Percentiles rank a stretch among this genome's conserved stretches.
These are phyloP conservation scores for Pascua sp. DNA, from an alignment of 1,284 basidiomycete genomes.

Conservation along the genomic window DNA sequence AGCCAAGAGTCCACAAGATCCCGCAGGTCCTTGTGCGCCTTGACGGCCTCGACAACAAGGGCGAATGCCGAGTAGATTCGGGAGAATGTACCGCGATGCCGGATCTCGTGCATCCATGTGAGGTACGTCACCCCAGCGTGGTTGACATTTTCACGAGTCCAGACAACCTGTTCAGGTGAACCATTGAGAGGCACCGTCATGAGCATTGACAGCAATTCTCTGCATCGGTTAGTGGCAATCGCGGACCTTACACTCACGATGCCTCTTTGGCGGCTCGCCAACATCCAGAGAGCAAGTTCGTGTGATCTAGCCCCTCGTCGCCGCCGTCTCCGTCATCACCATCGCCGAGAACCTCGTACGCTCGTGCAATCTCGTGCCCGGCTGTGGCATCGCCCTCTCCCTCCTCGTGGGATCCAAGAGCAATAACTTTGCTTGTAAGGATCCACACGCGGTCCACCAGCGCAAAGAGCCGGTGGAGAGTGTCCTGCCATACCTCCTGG, in stretches of 20 bases:
- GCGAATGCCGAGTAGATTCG: conserved; percentile 41
- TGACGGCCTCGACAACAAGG: conserved; percentile 32
- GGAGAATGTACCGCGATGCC: conserved; percentile 48
- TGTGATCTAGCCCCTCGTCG: conserved; percentile 33
- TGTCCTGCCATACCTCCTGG: conserved; percentile 21
- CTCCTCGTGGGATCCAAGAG: conserved; percentile 22
- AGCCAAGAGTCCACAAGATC: conserved; percentile 37
- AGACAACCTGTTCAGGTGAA: conserved; percentile 22
- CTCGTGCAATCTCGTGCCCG: conserved; percentile 48
- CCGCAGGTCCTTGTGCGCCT: conserved; percentile 12
- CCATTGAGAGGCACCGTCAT: conserved; percentile 21
- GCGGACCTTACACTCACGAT: conserved; percentile 27
- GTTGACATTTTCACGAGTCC: conserved; percentile 32
- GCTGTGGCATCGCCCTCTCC: conserved; percentile 16
- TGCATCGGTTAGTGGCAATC: conserved; percentile 3
- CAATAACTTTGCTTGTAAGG: conserved; percentile 39
- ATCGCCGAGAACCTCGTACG: conserved; percentile 37
- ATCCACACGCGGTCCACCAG: conserved; percentile 40
- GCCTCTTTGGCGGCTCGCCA: conserved; percentile 48
- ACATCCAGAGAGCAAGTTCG: conserved; percentile 42
- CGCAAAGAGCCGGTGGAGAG: conserved; percentile 25
- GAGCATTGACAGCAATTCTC: conserved; percentile 39
- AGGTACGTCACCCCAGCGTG: conserved; percentile 36
- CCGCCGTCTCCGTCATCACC: conserved; percentile 31
- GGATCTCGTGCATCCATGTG: conserved; percentile 47